phyloP scores from a whole-genome alignment of 2,329 filamentous ascomycete genomes.

The Fusarium sp. region DNA sequence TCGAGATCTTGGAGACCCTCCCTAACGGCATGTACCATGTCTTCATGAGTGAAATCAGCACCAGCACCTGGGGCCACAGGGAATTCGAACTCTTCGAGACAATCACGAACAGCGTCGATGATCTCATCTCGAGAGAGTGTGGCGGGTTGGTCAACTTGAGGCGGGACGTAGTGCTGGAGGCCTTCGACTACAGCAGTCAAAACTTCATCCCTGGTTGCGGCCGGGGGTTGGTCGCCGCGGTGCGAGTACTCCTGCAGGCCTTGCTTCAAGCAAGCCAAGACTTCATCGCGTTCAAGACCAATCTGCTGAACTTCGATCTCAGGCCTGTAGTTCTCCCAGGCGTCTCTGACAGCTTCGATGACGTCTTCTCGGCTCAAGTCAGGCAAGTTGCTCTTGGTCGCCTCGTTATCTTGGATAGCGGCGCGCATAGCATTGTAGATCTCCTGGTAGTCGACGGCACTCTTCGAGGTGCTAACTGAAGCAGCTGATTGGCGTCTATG shows the following conservation, averaged over 20 bases:
- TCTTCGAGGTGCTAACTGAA: slow-evolving; percentile 69
- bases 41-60: slow-evolving; percentile 66
- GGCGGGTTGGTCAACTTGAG: slow-evolving; percentile 75
- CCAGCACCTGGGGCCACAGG: slow-evolving; percentile 69
- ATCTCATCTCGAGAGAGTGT: slow-evolving; percentile 84
- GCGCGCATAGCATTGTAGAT: slow-evolving; percentile 87
- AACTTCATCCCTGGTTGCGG: slow-evolving; percentile 84
- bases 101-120: slow-evolving; percentile 84
- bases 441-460: slow-evolving; percentile 79
- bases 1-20: slow-evolving; percentile 67
- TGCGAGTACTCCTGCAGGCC: slow-evolving; percentile 81
- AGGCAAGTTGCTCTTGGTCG: slow-evolving; percentile 52
- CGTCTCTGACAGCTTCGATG: slow-evolving; percentile 85
- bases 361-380: slow-evolving; percentile 82
- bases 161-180: slow-evolving; percentile 81
- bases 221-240: slow-evolving; percentile 62
- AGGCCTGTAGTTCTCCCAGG: slow-evolving; percentile 94
- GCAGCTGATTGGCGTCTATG: slow-evolving; percentile 75
- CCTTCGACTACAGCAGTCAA: slow-evolving; percentile 87
- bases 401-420: slow-evolving; percentile 73
- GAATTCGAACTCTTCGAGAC: slow-evolving; percentile 85
- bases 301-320: slow-evolving; percentile 92
- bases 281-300: slow-evolving; percentile 89
- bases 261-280: slow-evolving; percentile 86
- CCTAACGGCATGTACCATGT: slow-evolving; percentile 72